Evolutionary conservation across 805 yeast species (phyloP).

Genomic region (Starmerella cellae): DNA sequence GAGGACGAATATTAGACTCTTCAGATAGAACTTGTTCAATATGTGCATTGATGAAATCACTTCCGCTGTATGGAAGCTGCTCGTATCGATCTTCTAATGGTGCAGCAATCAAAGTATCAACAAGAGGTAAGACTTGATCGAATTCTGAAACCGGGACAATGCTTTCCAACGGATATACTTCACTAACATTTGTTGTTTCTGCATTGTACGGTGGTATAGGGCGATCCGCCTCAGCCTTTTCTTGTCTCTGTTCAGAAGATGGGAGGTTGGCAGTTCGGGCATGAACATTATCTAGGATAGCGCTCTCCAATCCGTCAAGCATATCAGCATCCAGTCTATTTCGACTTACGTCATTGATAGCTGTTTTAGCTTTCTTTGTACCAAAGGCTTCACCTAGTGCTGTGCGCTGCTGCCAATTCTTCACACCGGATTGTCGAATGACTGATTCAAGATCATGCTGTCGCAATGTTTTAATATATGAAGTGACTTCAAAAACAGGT

Average conservation of each 20-base stretch:
- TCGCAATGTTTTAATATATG: constrained; percentile 48
- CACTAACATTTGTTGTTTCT: constrained; percentile 72
- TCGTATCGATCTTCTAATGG: constrained; percentile 38
- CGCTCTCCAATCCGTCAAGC: constrained; percentile 59
- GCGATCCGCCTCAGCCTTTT: constrained; percentile 49
- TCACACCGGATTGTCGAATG: constrained; percentile 41
- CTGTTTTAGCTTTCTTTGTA: constrained; percentile 89
- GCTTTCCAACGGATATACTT: constrained; percentile 59
- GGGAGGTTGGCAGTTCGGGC: constrained; percentile 63
- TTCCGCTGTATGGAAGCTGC: constrained; percentile 48
- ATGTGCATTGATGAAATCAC: constrained; percentile 42
- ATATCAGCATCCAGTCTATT: constrained; percentile 78
- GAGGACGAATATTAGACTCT: constrained; percentile 34
- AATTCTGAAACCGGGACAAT: constrained; percentile 60
- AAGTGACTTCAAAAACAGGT: constrained; percentile 50
- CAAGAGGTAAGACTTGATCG: constrained; percentile 39
- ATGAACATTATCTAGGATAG: constrained; percentile 69
- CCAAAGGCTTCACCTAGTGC: constrained; percentile 93
- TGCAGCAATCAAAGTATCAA: constrained; percentile 44
- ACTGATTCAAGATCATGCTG: constrained; percentile 48
- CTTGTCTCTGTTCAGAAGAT: constrained; percentile 47
- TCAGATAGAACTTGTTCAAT: constrained; percentile 26
- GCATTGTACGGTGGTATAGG: constrained; percentile 70
- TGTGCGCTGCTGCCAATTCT: constrained; percentile 49
- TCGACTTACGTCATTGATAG: constrained; percentile 64